Base-by-base conservation (phyloP, 106 monocot genomes). In the Acanthochlamys bracteata region DNA sequence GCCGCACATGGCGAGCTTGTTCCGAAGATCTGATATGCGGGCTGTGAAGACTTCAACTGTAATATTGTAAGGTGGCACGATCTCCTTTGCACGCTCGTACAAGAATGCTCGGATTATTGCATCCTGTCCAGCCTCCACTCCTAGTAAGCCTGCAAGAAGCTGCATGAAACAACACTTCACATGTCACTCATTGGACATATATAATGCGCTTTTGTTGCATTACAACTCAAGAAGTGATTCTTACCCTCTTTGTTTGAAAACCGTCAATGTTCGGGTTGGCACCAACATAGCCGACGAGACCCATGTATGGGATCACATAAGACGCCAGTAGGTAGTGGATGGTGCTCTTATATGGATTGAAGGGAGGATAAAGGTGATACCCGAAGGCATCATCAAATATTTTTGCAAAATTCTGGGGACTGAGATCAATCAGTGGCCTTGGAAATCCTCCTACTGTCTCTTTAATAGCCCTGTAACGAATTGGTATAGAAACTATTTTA, bases 301-400 rank as follows among this genome's bases (percentile, higher is more conserved):
- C 84, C 60, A 80, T 16, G 63, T 84, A 84, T 1, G 84, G 84
- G 11, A 84, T 63, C 16, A 76, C 26, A 42, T 84, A 84, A 21
- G 73, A 73, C 4, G 76, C 84, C 2, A 84, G n/a, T 41, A 84
- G 61, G 63, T 76, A 84, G 63, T 80, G 75, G 53, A 80, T 40
- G 52, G 57, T 80, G 76, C 70, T 64, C 39, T 4, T 0, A 69
- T 80, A 80, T 19, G 84, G 84, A 53, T 84, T 71, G 25, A 84
- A 84, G 10, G 83, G 83, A 26, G 83, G 83, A n/a, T 79, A 25
- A 19, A 84, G 66, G 61, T 61, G 33, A 20, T 63, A 72, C 24
- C 75, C 83, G 11, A 84, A 69, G 51, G 79, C 83, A 19, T 73
- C 66, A 39, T 84, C 79, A 24, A 84, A 57, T 52, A 84, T 42